phyloP scores from a whole-genome alignment of 305 asterid genomes.

The Nicotiana rustica region DNA sequence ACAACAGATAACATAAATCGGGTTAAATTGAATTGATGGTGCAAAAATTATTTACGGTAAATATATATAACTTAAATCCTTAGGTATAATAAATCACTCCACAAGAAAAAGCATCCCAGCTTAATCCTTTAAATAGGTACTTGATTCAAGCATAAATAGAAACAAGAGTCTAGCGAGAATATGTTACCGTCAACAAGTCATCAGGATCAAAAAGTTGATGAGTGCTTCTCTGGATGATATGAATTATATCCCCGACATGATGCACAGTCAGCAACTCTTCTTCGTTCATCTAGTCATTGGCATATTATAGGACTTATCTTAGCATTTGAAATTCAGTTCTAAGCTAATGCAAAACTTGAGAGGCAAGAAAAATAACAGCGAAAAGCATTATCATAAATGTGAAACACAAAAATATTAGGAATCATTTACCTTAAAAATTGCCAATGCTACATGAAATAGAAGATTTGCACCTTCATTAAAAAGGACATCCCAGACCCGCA shows the following conservation, averaged over 20 bases:
- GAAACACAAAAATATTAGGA: neutral
- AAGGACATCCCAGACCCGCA: constrained; percentile 97
- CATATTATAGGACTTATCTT: neutral
- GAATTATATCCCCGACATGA: constrained; percentile 94
- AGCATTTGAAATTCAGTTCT: constrained; percentile 1
- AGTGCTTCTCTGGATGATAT: constrained; percentile 80
- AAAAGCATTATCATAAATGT: neutral
- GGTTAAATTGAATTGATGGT: neutral
- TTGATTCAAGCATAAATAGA: neutral
- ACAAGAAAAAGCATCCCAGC: neutral
- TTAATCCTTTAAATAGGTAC: constrained; percentile 13
- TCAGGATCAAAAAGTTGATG: constrained; percentile 96
- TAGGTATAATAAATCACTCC: neutral
- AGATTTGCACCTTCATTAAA: constrained; percentile 96
- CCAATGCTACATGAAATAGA: constrained; percentile 84
- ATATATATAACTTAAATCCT: neutral
- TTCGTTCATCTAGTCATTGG: constrained; percentile 77
- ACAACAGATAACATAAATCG: neutral
- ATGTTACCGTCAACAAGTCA: constrained; percentile 76
- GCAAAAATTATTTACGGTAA: neutral
- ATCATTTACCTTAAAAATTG: constrained; percentile 77
- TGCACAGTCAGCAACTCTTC: constrained; percentile 76
- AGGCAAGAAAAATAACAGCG: neutral
- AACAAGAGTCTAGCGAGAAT: constrained; percentile 20
- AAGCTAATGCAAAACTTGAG: neutral